phyloP scores from a whole-genome alignment of 2,329 filamentous ascomycete species.

The Myriosclerotinia duriaeana region DNA sequence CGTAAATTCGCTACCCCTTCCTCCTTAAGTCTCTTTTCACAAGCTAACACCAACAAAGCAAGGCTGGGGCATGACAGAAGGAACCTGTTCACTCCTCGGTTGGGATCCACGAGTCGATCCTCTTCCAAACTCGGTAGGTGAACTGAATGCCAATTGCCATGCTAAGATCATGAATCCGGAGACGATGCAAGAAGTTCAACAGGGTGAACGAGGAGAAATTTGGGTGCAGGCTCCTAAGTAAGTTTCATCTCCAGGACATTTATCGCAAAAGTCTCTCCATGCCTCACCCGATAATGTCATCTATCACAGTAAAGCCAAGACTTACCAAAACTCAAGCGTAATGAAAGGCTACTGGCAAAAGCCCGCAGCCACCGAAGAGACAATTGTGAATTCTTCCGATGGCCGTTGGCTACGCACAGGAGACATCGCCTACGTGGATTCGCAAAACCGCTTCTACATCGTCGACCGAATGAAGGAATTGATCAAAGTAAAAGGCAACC shows the following conservation, averaged over 20 bases:
- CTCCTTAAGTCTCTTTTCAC: neutral
- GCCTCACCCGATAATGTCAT: neutral
- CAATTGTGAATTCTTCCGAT: conserved; percentile 65
- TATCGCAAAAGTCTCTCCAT: too few species aligned
- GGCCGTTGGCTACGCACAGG: conserved; percentile 66
- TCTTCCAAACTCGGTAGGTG: conserved; percentile 57
- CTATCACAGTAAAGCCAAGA: neutral
- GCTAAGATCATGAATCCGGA: conserved; percentile 59
- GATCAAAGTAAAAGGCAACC: conserved; percentile 52
- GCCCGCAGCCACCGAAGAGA: conserved; percentile 57
- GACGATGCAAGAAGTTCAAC: conserved; percentile 44
- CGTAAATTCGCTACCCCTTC: conserved; percentile 17
- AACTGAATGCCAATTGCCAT: conserved; percentile 66
- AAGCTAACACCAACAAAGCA: conserved; percentile 49
- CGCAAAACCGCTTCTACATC: conserved; percentile 78
- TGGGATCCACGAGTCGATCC: conserved; percentile 57
- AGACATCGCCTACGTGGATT: conserved; percentile 62
- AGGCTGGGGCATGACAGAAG: conserved; percentile 87
- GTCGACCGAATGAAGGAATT: conserved; percentile 62
- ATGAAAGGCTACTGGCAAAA: conserved; percentile 61
- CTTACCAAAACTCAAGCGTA: conserved; percentile 41
- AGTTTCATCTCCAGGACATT: neutral
- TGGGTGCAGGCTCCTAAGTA: conserved; percentile 50
- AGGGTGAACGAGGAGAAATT: conserved; percentile 46
- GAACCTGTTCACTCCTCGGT: conserved; percentile 67